A percentile compares a stretch with the other conserved stretches of the same genome.
Conservation (phyloP, 441 rosid species). For the Erodium texanum region DNA sequence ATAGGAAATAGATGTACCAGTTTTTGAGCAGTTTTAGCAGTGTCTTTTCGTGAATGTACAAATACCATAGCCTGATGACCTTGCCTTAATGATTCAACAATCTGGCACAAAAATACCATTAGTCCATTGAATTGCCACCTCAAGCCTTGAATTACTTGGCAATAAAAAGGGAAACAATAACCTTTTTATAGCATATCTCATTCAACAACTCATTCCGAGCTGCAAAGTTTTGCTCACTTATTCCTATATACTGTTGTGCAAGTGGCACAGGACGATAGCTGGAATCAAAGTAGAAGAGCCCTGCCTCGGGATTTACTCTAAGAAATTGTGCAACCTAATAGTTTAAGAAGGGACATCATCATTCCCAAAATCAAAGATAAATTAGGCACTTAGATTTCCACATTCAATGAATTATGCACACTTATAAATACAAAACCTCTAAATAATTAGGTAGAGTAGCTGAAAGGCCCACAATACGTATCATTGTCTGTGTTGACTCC, state of each 20-base stretch:
- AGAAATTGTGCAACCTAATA: slow-evolving; percentile 92
- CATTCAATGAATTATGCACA: slow-evolving; percentile 5
- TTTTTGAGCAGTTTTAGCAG: slow-evolving; percentile 89
- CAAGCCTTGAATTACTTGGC: slow-evolving; percentile 17
- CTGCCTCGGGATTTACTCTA: slow-evolving; percentile 82
- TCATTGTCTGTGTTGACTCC: slow-evolving; percentile 97
- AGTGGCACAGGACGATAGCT: slow-evolving; percentile 99
- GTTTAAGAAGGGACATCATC: slow-evolving; percentile 20
- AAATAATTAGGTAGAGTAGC: slow-evolving; percentile 92
- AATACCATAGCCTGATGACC: slow-evolving; percentile 97
- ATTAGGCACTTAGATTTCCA: slow-evolving; percentile 4
- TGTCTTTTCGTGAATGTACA: slow-evolving; percentile 97
- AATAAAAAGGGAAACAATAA: slow-evolving; percentile 19
- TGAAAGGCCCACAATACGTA: slow-evolving; percentile 97
- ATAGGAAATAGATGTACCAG: slow-evolving; percentile 41
- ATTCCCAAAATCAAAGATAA: slow-evolving; percentile 4
- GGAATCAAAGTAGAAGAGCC: slow-evolving; percentile 94
- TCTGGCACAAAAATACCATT: slow-evolving; percentile 38
- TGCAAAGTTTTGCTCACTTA: slow-evolving; percentile 82
- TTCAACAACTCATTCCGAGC: slow-evolving; percentile 77
- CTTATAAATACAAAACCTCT: slow-evolving; percentile 43
- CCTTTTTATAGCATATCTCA: slow-evolving; percentile 96
- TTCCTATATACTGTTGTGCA: slow-evolving; percentile 96
- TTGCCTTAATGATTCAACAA: slow-evolving; percentile 76
- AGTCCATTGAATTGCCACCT: slow-evolving; percentile 21